phyloP scores from a whole-genome alignment of 305 asterid genomes.

The Solanum hybrid region DNA sequence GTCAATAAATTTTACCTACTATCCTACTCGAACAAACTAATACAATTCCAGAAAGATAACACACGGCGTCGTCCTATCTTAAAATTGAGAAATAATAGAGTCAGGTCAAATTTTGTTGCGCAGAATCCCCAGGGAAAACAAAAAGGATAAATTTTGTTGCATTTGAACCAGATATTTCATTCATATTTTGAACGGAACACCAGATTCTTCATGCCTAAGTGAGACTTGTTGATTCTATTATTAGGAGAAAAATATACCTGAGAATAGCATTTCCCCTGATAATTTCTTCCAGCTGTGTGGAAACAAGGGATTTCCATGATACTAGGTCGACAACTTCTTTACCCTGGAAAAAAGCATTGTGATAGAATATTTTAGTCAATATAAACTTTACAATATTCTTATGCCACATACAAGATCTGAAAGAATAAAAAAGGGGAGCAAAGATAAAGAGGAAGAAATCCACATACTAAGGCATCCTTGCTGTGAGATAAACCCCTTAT shows the following conservation, averaged over 20 bases:
- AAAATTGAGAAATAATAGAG: neutral
- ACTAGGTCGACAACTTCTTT: conserved; percentile 55
- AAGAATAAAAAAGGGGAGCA: neutral
- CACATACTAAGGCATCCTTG: conserved; percentile 62
- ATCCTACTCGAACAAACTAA: neutral
- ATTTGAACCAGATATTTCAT: neutral
- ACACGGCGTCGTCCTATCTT: neutral
- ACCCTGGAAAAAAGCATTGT: conserved; percentile 34
- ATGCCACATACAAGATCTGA: neutral
- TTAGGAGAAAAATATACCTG: conserved; percentile 36
- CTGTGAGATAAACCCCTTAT: conserved; percentile 48
- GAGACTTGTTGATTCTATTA: neutral
- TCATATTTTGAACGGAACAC: neutral
- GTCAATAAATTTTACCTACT: neutral
- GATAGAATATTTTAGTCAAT: neutral
- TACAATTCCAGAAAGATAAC: neutral
- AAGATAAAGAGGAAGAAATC: neutral
- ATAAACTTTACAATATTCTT: neutral
- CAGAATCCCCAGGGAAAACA: neutral
- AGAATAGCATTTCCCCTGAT: conserved; percentile 54
- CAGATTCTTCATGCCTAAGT: neutral
- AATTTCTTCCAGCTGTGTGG: conserved; percentile 53
- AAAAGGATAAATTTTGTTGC: neutral
- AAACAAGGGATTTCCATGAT: conserved; percentile 76
- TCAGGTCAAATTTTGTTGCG: neutral